A percentile compares a stretch with the other conserved stretches of the same genome.
phyloP scores from a whole-genome alignment of 768 basidiomycete species.

The Panaeolus cyanescens region DNA sequence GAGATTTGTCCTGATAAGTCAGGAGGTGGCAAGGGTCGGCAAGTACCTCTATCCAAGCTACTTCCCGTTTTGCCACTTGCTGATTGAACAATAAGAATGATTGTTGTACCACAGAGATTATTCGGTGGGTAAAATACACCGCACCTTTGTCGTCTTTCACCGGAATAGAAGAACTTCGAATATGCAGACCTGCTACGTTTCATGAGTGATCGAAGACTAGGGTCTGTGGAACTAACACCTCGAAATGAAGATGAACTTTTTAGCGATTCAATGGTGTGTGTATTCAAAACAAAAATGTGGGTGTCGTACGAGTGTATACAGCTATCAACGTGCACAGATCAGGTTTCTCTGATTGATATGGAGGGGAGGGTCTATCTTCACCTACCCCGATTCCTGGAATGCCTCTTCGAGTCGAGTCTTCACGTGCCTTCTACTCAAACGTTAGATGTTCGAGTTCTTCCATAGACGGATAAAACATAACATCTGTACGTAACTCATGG shows the following conservation, averaged over 20 bases:
- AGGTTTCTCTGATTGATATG: neutral
- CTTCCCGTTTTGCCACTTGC: neutral
- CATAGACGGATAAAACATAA: too few species aligned
- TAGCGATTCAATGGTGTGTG: neutral
- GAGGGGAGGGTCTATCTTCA: neutral
- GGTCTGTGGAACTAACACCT: neutral
- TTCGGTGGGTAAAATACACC: too few species aligned
- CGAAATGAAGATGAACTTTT: neutral
- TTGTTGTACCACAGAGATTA: too few species aligned
- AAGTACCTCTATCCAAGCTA: too few species aligned
- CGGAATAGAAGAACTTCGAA: neutral
- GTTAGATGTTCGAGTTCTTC: neutral
- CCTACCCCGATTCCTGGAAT: neutral
- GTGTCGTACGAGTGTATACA: neutral
- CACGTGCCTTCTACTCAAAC: neutral
- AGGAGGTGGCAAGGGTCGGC: neutral
- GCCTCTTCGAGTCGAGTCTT: too few species aligned
- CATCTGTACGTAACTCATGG: neutral
- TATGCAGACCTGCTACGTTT: neutral
- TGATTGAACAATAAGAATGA: too few species aligned
- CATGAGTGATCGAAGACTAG: neutral
- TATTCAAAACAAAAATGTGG: neutral
- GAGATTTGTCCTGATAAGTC: neutral
- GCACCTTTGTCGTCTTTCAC: neutral
- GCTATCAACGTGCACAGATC: neutral